phyloP scores from a whole-genome alignment of 257 asterid species.

The Solanum pennellii region DNA sequence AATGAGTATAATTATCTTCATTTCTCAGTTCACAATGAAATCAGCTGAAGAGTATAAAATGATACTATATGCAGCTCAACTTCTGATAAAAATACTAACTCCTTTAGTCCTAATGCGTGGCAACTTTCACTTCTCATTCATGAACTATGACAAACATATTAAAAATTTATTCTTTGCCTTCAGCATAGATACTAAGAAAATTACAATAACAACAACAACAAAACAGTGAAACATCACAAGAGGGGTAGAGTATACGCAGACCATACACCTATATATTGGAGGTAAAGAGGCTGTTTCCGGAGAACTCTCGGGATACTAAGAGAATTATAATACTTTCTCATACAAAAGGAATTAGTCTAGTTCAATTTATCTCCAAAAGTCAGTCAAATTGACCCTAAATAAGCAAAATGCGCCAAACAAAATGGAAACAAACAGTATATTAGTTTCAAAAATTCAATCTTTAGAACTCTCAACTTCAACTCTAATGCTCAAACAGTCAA shows the following conservation, averaged over 20 bases:
- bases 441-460: neutral
- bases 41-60: neutral
- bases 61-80: neutral
- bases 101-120: neutral
- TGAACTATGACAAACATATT: neutral
- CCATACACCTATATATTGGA: neutral
- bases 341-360: neutral
- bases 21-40: neutral
- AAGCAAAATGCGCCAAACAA: neutral
- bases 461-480: neutral
- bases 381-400: neutral
- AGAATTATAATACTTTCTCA: neutral
- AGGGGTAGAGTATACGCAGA: neutral
- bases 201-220: neutral
- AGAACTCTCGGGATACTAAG: neutral
- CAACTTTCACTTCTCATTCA: neutral
- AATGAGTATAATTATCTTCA: neutral
- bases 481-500: neutral
- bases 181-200: neutral
- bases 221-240: neutral
- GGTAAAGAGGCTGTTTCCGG: neutral
- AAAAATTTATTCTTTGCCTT: neutral
- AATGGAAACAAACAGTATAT: neutral
- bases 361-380: neutral
- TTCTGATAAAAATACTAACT: neutral